These are phyloP conservation scores for Acacia pycnantha DNA, from an alignment of 331 rosid species.

Conservation along the genomic window DNA sequence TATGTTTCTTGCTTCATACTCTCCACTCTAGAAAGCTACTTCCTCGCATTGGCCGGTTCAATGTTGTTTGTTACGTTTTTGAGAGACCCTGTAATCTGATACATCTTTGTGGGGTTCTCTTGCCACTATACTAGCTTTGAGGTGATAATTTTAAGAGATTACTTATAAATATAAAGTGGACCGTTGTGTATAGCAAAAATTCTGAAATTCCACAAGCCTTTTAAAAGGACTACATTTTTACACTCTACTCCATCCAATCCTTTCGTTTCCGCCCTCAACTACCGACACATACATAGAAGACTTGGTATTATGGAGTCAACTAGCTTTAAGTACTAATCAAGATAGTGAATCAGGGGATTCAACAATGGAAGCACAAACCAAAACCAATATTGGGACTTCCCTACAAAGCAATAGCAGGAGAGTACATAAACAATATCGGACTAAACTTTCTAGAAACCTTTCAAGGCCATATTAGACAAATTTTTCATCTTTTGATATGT, in stretches of 20 bases:
- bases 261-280: too few relatives aligned
- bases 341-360: neutral
- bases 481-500: too few relatives aligned
- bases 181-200: neutral
- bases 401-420: neutral
- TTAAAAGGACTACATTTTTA: too few relatives aligned
- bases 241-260: too few relatives aligned
- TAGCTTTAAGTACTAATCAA: too few relatives aligned
- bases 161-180: neutral
- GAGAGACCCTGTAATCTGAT: neutral
- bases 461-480: too few relatives aligned
- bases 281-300: too few relatives aligned
- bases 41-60: neutral
- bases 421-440: neutral
- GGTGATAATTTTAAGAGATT: neutral
- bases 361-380: neutral
- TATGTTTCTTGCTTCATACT: neutral
- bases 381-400: slow-evolving; percentile 2
- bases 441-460: neutral
- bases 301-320: too few relatives aligned
- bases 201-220: too few relatives aligned
- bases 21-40: neutral
- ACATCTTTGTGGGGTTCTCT: neutral
- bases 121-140: neutral
- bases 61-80: neutral